Base-by-base conservation (phyloP, 1,284 basidiomycete species). In the Trametes sp. region DNA sequence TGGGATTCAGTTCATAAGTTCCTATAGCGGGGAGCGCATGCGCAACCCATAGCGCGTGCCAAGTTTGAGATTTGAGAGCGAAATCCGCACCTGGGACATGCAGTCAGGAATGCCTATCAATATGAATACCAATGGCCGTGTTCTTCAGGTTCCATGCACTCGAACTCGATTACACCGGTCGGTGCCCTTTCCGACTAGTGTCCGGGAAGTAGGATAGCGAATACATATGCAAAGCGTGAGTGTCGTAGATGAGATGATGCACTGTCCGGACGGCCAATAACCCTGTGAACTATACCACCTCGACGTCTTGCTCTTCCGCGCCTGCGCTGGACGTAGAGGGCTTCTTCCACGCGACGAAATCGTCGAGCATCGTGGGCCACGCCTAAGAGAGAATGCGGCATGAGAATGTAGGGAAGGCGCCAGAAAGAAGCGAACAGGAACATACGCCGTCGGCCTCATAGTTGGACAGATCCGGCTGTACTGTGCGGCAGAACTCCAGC, bases 351-450 rank as follows among this genome's bases (percentile, higher is more conserved):
- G 72, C 74, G 6, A 87, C 87, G 70, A 91, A 93, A 62, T 92
- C 89, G 69, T 93, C 91, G 23, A 93, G 72, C 68, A 92, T 76
- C 11, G 88, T 89, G 0, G 90, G 90, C 91, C 90, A 93, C 9
- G 90, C 90, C 89, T 92, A 58, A 33, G 61, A 41, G 54, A 59
- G 54, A 55, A 9, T 31, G 2, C 9, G 21, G 36, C 23, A 46
- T 46, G 24, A 63, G 54, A 28, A 45, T 52, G 21, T 51, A 53
- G 26, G 41, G 31, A 51, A n/a, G n/a, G n/a, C n/a, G n/a, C n/a
- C n/a, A n/a, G n/a, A n/a, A 36, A 36, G 48, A 10, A 6, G 24
- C 24, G 29, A 35, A 9, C 38, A 57, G 57, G 31, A 33, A 79
- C 86, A 62, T 69, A 92, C 91, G 61, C 87, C 90, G 62, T 93